Conservation (phyloP, 2,329 filamentous ascomycete species). For the Paecilomyces niveus region DNA sequence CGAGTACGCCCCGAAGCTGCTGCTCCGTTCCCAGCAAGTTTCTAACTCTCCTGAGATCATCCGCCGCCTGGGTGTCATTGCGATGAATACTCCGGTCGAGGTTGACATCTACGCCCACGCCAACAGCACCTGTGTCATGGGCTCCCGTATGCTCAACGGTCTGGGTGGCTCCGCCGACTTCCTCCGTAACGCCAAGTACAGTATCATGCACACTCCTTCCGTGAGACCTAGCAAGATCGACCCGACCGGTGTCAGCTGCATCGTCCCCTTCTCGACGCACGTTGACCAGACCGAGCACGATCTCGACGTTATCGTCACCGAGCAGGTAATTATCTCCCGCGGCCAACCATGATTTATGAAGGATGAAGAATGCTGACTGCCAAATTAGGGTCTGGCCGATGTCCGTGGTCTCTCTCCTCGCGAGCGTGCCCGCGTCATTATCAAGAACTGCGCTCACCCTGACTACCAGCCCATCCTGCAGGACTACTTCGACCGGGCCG, state of each 20-base stretch:
- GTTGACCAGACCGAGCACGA: slow-evolving; percentile 92
- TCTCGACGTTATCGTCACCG: slow-evolving; percentile 77
- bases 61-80: slow-evolving; percentile 75
- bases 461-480: slow-evolving; percentile 74
- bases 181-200: slow-evolving; percentile 71
- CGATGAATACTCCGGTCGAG: slow-evolving; percentile 92
- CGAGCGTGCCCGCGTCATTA: slow-evolving; percentile 77
- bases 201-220: slow-evolving; percentile 88
- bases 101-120: slow-evolving; percentile 93
- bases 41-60: slow-evolving; percentile 90
- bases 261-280: slow-evolving; percentile 91
- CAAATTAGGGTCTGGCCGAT: slow-evolving; percentile 68
- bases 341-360: neutral
- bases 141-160: slow-evolving; percentile 79
- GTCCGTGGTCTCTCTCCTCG: slow-evolving; percentile 73
- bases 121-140: slow-evolving; percentile 86
- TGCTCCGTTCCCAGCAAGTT: slow-evolving; percentile 80
- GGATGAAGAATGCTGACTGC: slow-evolving; percentile 16
- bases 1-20: slow-evolving; percentile 69
- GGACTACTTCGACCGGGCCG: slow-evolving; percentile 79
- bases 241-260: slow-evolving; percentile 73
- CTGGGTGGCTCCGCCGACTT: slow-evolving; percentile 78
- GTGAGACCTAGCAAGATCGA: slow-evolving; percentile 75
- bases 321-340: slow-evolving; percentile 36
- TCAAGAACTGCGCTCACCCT: slow-evolving; percentile 78